Base-by-base conservation (phyloP, 345 rosid genomes). In the Streptanthus diversifolius region DNA sequence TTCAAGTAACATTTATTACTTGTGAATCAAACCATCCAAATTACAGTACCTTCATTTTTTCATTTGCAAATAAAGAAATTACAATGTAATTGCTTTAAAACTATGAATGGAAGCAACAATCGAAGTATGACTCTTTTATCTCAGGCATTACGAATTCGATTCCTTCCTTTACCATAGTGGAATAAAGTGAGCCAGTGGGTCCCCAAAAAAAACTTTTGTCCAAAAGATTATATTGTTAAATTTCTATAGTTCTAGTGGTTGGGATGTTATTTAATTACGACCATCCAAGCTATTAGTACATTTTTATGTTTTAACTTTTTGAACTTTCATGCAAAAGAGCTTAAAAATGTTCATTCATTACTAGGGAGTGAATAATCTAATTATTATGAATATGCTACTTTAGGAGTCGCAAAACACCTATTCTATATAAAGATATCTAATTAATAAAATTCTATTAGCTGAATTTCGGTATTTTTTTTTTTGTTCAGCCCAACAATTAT, bases 221-320 rank as follows among this genome's bases (percentile, higher is more conserved):
- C 35, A 29, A 63, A 63, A 40, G 27, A 40, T 62, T 1, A 41
- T 1, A 52, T 27, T 14, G 29, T 43, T 43, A 30, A 45, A 41
- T 33, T 32, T 35, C 37, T 55, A 24, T 33, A 64, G 71, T 73
- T 73, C 17, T 65, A 45, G 77, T 65, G 43, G 71, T 73, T 73
- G 72, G 77, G 72, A 65, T 73, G 66, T 45, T 65, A 58, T 56
- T 35, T 19, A 57, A 36, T 56, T 45, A 73, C 25, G 65, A 55
- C 65, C 71, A 33, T 64, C 77, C 58, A 55, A 8, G 33, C 66
- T 48, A 73, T 25, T 45, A 36, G 3, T 47, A 14, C 30, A 63
- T 64, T 32, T 43, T 64, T 64, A 64, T 24, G 57, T 33, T 53
- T 44, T 5, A 9, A 22, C 64, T 25, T 53, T 43, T n/a, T n/a